Evolutionary conservation across 257 asterid genomes (phyloP).

Genomic region (Penstemon newberryi): DNA sequence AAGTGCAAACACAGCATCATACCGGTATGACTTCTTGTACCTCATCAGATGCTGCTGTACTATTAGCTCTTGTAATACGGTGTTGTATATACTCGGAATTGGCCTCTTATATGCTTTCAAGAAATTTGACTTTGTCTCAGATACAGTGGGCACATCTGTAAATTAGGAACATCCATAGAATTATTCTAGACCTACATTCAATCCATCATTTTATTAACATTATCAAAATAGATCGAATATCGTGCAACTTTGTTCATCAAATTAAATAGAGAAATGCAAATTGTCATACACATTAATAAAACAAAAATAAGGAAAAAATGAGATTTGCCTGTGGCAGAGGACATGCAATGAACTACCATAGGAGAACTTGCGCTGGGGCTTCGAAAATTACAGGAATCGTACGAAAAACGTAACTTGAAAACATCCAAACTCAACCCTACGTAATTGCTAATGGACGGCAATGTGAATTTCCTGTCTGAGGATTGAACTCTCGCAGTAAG

Average conservation of each 20-base stretch:
- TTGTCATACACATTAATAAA: too few relatives aligned
- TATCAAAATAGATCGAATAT: too few relatives aligned
- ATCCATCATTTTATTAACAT: too few relatives aligned
- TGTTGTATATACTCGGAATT: constrained; percentile 85
- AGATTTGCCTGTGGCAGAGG: constrained; percentile 55
- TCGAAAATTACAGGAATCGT: constrained; percentile 40
- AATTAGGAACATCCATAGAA: constrained; percentile 3
- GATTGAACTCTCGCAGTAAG: constrained; percentile 48
- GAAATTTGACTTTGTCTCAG: constrained; percentile 81
- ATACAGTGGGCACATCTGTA: constrained; percentile 81
- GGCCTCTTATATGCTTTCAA: constrained; percentile 85
- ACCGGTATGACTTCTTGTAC: constrained; percentile 78
- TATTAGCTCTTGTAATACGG: constrained; percentile 81
- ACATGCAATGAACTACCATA: constrained; percentile 63
- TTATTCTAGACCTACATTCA: not conserved
- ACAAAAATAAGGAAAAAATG: not conserved
- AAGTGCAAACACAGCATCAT: constrained; percentile 90
- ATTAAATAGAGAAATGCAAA: too few relatives aligned
- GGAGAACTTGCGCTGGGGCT: constrained; percentile 40
- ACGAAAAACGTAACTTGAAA: constrained; percentile 48
- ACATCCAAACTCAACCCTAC: constrained; percentile 34
- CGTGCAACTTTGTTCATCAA: too few relatives aligned
- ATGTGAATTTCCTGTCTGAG: constrained; percentile 40
- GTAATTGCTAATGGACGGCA: constrained; percentile 20
- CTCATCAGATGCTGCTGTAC: constrained; percentile 87